A percentile compares a stretch with the other conserved stretches of the same genome.
Evolutionary conservation across 768 basidiomycete species (phyloP).

Genomic region (Tubosaeta sp.): DNA sequence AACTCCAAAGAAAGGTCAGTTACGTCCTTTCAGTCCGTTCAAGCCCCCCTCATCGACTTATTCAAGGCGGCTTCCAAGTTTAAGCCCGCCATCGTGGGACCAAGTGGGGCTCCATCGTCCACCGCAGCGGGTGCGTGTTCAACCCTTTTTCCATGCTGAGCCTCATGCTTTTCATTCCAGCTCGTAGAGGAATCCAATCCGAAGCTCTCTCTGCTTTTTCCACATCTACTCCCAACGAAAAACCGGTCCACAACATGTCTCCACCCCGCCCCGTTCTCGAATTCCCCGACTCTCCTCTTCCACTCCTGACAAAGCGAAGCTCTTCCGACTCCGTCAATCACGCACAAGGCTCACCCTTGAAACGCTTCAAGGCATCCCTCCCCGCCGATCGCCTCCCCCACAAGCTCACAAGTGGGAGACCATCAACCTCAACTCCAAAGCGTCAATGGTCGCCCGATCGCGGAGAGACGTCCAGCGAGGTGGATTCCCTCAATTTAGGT

Average conservation of each 20-base stretch:
- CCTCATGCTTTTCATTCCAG: constrained; percentile 17
- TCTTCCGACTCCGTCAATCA: constrained; percentile 17
- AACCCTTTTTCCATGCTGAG: not conserved
- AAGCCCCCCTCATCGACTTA: not conserved
- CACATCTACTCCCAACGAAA: constrained; percentile 39
- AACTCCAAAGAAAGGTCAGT: constrained; percentile 9
- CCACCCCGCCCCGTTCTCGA: constrained; percentile 14
- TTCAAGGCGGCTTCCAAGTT: constrained; percentile 36
- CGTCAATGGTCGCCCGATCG: constrained; percentile 17
- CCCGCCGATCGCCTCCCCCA: constrained; percentile 25
- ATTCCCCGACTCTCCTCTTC: constrained; percentile 4
- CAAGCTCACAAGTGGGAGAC: constrained; percentile 5
- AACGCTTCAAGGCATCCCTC: constrained; percentile 30
- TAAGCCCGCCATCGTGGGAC: constrained; percentile 36
- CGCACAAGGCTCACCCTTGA: constrained; percentile 15
- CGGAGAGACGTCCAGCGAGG: constrained; percentile 15
- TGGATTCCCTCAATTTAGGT: constrained; percentile 23
- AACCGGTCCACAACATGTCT: constrained; percentile 7
- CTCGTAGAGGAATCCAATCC: constrained; percentile 21
- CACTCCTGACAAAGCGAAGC: constrained; percentile 30
- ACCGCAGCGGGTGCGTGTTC: constrained; percentile 11
- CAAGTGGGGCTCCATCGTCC: not conserved
- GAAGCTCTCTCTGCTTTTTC: constrained; percentile 34
- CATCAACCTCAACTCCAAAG: not conserved
- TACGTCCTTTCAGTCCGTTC: too few relatives aligned